These are phyloP conservation scores for Penicillium nucicola DNA, from an alignment of 495 filamentous ascomycete species.

Conservation along the genomic window DNA sequence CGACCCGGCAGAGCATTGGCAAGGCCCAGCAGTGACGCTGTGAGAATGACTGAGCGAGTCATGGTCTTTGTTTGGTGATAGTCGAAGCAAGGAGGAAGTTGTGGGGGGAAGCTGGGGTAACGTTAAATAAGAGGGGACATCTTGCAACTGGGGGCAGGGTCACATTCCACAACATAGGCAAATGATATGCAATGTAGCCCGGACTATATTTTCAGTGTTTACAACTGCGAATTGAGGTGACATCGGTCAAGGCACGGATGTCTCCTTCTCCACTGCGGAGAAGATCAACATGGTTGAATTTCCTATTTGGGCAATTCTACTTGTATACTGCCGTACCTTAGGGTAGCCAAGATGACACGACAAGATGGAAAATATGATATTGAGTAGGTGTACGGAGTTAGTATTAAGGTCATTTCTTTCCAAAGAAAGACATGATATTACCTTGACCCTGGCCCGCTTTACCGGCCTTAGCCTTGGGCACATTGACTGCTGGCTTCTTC, in stretches of 20 bases:
- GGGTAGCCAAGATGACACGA: too few relatives aligned
- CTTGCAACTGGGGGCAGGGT: constrained; percentile 20
- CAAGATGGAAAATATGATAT: too few relatives aligned
- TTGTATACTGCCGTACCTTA: background rate
- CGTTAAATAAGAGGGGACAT: constrained; percentile 18
- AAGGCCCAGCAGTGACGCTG: constrained; percentile 23
- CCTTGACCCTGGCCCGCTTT: constrained; percentile 64
- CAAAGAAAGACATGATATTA: constrained; percentile 93
- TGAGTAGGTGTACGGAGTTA: too few relatives aligned
- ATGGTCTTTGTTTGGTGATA: constrained; percentile 4
- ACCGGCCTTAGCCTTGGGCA: constrained; percentile 56
- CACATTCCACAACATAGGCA: constrained; percentile 4
- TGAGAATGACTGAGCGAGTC: constrained; percentile 20
- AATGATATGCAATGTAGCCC: background rate
- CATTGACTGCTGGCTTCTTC: constrained; percentile 53
- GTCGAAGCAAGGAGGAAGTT: background rate
- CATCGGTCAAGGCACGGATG: constrained; percentile 20
- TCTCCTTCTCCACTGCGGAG: constrained; percentile 26
- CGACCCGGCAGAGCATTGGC: constrained; percentile 22
- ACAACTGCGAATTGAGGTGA: constrained; percentile 15
- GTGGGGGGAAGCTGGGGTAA: background rate
- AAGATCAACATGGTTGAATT: constrained; percentile 20
- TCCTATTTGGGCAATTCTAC: background rate
- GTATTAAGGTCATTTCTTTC: constrained; percentile 60
- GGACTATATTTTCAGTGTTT: constrained; percentile 5